phyloP scores from a whole-genome alignment of 352 stramenopile species.

The Pythium phragmitis region DNA sequence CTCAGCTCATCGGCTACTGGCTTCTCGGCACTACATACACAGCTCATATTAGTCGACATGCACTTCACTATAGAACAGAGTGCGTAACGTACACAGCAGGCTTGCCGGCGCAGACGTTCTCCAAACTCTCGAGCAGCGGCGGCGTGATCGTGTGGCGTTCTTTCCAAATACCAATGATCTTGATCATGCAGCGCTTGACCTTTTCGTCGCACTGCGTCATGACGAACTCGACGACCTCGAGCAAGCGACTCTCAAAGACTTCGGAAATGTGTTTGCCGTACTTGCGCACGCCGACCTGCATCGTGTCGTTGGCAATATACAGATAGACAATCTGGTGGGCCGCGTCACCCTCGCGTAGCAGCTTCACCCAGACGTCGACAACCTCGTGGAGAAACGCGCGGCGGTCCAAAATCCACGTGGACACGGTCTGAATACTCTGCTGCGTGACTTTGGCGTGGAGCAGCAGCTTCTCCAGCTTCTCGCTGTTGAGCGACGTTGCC shows the following conservation, averaged over 20 bases:
- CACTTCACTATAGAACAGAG: no score
- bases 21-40: slow-evolving; percentile 8
- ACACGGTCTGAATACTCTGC: slow-evolving; percentile 81
- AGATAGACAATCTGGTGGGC: slow-evolving; percentile 81
- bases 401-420: slow-evolving; percentile 73
- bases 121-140: slow-evolving; percentile 52
- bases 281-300: slow-evolving; percentile 83
- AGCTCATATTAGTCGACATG: slow-evolving; percentile 5
- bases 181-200: slow-evolving; percentile 83
- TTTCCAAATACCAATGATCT: slow-evolving; percentile 87
- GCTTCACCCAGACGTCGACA: slow-evolving; percentile 52
- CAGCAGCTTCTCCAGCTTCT: slow-evolving; percentile 70
- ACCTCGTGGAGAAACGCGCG: slow-evolving; percentile 60
- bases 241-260: slow-evolving; percentile 55
- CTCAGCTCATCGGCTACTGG: slow-evolving; percentile 9
- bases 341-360: slow-evolving; percentile 47
- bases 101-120: slow-evolving; percentile 77
- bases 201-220: slow-evolving; percentile 75
- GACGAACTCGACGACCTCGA: slow-evolving; percentile 57
- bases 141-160: slow-evolving; percentile 64
- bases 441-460: slow-evolving; percentile 72
- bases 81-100: slow-evolving; percentile 45
- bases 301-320: slow-evolving; percentile 85
- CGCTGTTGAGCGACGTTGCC: slow-evolving; percentile 26
- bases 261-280: slow-evolving; percentile 69